Evolutionary conservation across 768 basidiomycete species (phyloP), one percentile per base, ranked within the genome.

Genomic region (Pulveroboletus sp.): DNA sequence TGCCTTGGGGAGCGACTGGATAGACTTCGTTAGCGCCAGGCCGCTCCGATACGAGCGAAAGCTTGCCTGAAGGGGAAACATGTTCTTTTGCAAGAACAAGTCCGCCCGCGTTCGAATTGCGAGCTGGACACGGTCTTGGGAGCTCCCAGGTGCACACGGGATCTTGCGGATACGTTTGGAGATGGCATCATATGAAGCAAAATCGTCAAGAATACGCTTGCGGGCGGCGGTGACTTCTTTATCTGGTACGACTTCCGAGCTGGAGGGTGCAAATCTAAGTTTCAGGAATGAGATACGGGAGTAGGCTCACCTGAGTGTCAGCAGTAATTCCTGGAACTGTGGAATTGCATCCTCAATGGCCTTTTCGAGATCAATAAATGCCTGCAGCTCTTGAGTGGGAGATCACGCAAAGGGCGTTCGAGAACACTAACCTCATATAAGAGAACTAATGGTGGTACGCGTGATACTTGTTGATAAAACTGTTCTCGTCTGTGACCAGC

Each of bases 271-370:
- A 32, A 4, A 21, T 37, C 8, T 38, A 14, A 43, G 30, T n/a
- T 31, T 39, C 15, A 15, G 21, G 32, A 68, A 33, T 71, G 35
- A 46, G 28, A 17, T 31, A 24, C 26, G 28, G 14, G 10, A 24
- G 17, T 13, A 33, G 30, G 8, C 28, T 50, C 50, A 89, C 88
- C 72, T 85, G 32, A 94, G 73, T 9, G 76, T 79, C 37, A 87
- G 65, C 27, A 96, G 67, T 24, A 93, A 74, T 61, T 95, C 93
- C 58, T 95, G 91, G 64, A 95, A 94, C 55, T 85, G 82, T 4
- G 93, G 92, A 5, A 98, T 75, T 2, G 81, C 71, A 30, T 86
- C 86, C 63, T 92, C 89, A n/a, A 98, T 93, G 57, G 97, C 93
- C 46, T 79, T 77, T 71, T 99, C 93, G 8, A 96, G 70, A 35